Conservation (phyloP, 495 filamentous ascomycete species). For the Xylaria venustula region DNA sequence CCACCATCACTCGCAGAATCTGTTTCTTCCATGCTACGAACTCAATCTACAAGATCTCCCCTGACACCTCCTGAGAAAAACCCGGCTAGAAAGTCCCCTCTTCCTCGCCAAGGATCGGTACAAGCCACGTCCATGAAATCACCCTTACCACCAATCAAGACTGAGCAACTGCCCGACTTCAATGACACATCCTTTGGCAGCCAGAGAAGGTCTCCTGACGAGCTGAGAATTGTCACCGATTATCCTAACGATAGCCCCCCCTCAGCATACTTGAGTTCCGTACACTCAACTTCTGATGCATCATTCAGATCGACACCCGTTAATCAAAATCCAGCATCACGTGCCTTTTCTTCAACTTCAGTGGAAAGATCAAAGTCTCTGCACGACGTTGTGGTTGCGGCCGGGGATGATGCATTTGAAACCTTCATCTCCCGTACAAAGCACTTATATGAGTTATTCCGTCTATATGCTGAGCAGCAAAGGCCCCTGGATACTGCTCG, state of each 20-base stretch:
- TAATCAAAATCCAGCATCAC: conserved; percentile 22
- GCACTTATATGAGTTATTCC: conserved; percentile 67
- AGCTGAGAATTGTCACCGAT: conserved; percentile 18
- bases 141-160: conserved; percentile 22
- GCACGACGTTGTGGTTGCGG: conserved; percentile 36
- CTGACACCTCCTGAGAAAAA: conserved; percentile 19
- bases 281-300: conserved; percentile 24
- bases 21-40: conserved; percentile 27
- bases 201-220: conserved; percentile 26
- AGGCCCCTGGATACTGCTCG: conserved; percentile 59
- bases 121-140: conserved; percentile 14
- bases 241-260: conserved; percentile 20
- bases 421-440: conserved; percentile 66
- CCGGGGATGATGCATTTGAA: conserved; percentile 62
- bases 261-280: conserved; percentile 20
- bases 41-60: conserved; percentile 27
- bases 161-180: conserved; percentile 21
- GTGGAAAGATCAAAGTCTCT: conserved; percentile 28
- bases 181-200: no score
- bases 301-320: conserved; percentile 30
- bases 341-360: conserved; percentile 22
- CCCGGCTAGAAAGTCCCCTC: conserved; percentile 20
- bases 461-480: conserved; percentile 67
- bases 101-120: conserved; percentile 14
- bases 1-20: conserved; percentile 27